Evolutionary conservation across 1,284 basidiomycete genomes (phyloP), one percentile per base, ranked within the genome.

Genomic region (Gymnopus androsaceus): DNA sequence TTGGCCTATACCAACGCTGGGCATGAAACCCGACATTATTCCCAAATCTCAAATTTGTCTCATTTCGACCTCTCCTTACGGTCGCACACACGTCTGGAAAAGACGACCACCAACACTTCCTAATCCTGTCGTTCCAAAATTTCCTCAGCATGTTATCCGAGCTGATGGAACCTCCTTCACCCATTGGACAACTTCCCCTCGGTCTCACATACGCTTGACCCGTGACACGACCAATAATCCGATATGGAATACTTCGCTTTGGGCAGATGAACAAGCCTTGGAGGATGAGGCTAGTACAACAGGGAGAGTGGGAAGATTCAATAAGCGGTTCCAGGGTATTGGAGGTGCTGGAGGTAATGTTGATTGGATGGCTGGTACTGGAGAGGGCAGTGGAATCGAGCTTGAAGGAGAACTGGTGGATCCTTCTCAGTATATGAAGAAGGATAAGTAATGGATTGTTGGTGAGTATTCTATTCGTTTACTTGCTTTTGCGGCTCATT

Each of bases 191-290:
- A 94, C 93, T 0, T 92, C 92, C 0, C 93, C 93, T 0, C 84
- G 85, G 4, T 87, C 88, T 3, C 71, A 82, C 41, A 79, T 92
- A 41, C 82, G 84, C 40, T 76, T 94, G 44, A 90, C 91, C 21
- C 84, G 92, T 40, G 93, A 95, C 66, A 86, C 89, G 51, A 92
- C 88, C 14, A 95, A 93, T 69, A 90, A 93, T 68, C 88, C 88
- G 9, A 70, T 92, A 23, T 95, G 85, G 90, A 87, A 88, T 67
- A 78, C 83, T 31, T 75, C 76, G 36, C 71, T 77, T 23, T 84
- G 83, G 68, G 82, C 82, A 40, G 82, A 81, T 54, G 86, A 83
- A 58, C 81, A 82, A 55, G 80, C 83, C 21, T 73, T 80, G 17
- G 83, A 85, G 62, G 87, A 88, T 62, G 89, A 88, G 59, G 84